Evolutionary conservation across 1,139 yeast genomes (phyloP).

Genomic region (Pichia sp.): DNA sequence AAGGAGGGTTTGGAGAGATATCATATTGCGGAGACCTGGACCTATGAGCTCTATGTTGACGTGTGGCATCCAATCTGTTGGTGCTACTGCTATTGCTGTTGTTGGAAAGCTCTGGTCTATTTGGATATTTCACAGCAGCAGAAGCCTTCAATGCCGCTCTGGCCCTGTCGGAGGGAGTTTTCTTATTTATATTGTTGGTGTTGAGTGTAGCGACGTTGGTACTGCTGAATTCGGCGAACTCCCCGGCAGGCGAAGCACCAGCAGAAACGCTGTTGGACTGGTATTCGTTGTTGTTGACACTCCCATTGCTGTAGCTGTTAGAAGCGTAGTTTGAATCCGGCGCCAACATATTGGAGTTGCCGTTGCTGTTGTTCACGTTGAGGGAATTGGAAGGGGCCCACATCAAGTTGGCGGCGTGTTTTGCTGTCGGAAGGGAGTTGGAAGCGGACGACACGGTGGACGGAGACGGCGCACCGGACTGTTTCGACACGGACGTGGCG

Average conservation of each 20-base stretch:
- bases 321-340: not conserved
- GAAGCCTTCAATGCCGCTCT: slow-evolving; percentile 31
- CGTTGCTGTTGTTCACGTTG: slow-evolving; percentile 9
- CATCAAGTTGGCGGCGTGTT: slow-evolving; percentile 43
- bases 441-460: not conserved
- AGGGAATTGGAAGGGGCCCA: slow-evolving; percentile 37
- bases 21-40: slow-evolving; percentile 5
- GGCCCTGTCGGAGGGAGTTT: slow-evolving; percentile 28
- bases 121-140: slow-evolving; percentile 30
- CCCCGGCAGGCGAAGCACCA: not conserved
- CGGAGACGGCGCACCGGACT: not conserved
- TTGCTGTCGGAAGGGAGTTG: slow-evolving; percentile 27
- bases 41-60: not conserved
- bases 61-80: not conserved
- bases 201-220: slow-evolving; percentile 1
- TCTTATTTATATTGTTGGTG: slow-evolving; percentile 3
- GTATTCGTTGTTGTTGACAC: not conserved
- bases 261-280: not conserved
- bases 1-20: not conserved
- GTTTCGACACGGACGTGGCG: slow-evolving; percentile 1
- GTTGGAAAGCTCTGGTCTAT: slow-evolving; percentile 19
- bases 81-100: slow-evolving; percentile 3
- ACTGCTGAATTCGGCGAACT: slow-evolving; percentile 4
- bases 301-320: not conserved
- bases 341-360: not conserved